phyloP scores from a whole-genome alignment of 2,329 filamentous ascomycete species.

The Chaetomiaceae sp. region DNA sequence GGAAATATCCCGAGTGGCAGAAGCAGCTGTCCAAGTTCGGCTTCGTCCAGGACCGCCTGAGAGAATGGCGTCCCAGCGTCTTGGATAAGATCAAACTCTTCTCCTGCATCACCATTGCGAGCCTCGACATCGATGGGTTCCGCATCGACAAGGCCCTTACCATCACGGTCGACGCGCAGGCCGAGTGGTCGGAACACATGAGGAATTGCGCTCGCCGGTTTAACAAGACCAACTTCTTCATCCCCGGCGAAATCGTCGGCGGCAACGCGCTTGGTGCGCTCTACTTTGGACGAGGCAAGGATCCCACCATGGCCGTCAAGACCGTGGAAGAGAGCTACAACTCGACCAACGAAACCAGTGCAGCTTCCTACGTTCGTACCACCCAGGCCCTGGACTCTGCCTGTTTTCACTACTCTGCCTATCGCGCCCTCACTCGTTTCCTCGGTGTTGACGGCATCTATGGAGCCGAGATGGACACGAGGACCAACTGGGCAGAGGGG shows the following conservation, averaged over 20 bases:
- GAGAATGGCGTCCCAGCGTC: slow-evolving; percentile 57
- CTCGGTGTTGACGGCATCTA: slow-evolving; percentile 55
- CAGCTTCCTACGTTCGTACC: slow-evolving; percentile 34
- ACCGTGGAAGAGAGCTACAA: slow-evolving; percentile 34
- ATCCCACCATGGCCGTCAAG: slow-evolving; percentile 29
- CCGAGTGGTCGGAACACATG: slow-evolving; percentile 52
- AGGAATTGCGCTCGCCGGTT: slow-evolving; percentile 51
- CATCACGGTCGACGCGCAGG: slow-evolving; percentile 55
- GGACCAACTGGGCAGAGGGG: slow-evolving; percentile 44
- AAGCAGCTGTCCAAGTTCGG: slow-evolving; percentile 61
- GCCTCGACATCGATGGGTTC: slow-evolving; percentile 61
- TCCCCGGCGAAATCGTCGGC: slow-evolving; percentile 58
- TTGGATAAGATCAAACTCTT: slow-evolving; percentile 53
- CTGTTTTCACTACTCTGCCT: slow-evolving; percentile 56
- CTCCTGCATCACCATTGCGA: slow-evolving; percentile 57
- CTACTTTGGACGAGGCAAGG: slow-evolving; percentile 54
- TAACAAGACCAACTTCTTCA: slow-evolving; percentile 60
- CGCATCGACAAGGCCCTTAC: slow-evolving; percentile 64
- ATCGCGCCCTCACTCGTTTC: slow-evolving; percentile 54
- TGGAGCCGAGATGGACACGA: slow-evolving; percentile 48
- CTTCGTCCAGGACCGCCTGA: slow-evolving; percentile 60
- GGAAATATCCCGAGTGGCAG: slow-evolving; percentile 57
- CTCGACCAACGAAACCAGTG: slow-evolving; percentile 42
- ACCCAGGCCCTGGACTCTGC: slow-evolving; percentile 37
- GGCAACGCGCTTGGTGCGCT: slow-evolving; percentile 56